Percentiles rank a stretch among this genome's conserved stretches.
Conservation (phyloP, 1,139 yeast species). For the Yamadazyma blattariae region DNA sequence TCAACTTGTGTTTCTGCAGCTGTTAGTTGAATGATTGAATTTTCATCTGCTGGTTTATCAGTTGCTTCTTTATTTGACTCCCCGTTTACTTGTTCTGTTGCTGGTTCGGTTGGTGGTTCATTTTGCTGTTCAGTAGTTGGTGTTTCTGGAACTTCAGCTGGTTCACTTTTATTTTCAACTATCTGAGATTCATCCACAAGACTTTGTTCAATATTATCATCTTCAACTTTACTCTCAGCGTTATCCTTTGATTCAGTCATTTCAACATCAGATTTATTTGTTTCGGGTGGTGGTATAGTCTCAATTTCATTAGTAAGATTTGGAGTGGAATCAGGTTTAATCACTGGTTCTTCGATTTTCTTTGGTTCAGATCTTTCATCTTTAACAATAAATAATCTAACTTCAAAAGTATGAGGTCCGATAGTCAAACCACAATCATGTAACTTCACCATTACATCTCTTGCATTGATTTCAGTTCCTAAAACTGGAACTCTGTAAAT, state of each 20-base stretch:
- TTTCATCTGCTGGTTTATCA: background rate
- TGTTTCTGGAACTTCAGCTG: too few relatives aligned
- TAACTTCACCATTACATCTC: slow-evolving; percentile 87
- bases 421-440: slow-evolving; percentile 70
- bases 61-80: background rate
- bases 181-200: slow-evolving; percentile 3
- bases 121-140: background rate
- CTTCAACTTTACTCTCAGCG: background rate
- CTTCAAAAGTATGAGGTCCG: slow-evolving; percentile 83
- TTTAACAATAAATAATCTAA: slow-evolving; percentile 75
- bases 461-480: slow-evolving; percentile 50
- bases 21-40: background rate
- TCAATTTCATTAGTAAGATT: background rate
- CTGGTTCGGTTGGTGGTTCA: background rate
- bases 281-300: background rate
- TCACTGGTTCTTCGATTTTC: slow-evolving; percentile 6
- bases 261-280: too few relatives aligned
- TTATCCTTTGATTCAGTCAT: too few relatives aligned
- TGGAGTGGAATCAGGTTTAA: background rate
- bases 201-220: background rate
- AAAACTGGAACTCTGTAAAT: slow-evolving; percentile 39
- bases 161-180: too few relatives aligned
- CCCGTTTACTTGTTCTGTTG: background rate
- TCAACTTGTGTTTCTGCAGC: background rate
- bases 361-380: slow-evolving; percentile 54